Evolutionary conservation across 2,329 filamentous ascomycete genomes (phyloP).

Genomic region (Colletotrichum scovillei): DNA sequence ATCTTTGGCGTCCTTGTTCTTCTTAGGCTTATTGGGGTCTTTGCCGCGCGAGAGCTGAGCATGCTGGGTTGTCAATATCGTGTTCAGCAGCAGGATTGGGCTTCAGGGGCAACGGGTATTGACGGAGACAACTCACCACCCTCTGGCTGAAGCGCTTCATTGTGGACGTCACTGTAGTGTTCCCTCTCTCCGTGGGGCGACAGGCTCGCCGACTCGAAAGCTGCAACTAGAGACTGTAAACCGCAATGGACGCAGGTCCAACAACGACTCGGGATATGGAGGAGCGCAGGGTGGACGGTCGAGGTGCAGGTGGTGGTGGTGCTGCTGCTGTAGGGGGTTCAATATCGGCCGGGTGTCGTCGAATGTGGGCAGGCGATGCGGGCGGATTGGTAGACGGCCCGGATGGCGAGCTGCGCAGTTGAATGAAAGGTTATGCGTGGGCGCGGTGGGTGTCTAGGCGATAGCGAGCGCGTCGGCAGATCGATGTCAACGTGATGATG

Average conservation of each 20-base stretch:
- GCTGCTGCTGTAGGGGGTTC: not conserved
- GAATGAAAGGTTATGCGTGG: not conserved
- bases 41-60: slow-evolving; percentile 90
- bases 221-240: slow-evolving; percentile 18
- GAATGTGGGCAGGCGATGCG: not conserved
- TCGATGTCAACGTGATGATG: slow-evolving; percentile 31
- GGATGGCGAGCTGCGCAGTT: slow-evolving; percentile 5
- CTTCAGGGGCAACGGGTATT: slow-evolving; percentile 21
- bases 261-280: slow-evolving; percentile 17
- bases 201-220: slow-evolving; percentile 29
- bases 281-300: slow-evolving; percentile 15
- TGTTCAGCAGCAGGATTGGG: slow-evolving; percentile 30
- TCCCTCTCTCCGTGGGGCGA: slow-evolving; percentile 30
- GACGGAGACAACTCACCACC: slow-evolving; percentile 76
- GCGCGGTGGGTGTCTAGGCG: not conserved
- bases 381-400: slow-evolving; percentile 4
- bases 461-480: slow-evolving; percentile 32
- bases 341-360: not conserved
- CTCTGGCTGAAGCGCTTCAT: slow-evolving; percentile 99
- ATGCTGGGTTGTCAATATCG: slow-evolving; percentile 62
- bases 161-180: slow-evolving; percentile 56
- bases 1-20: slow-evolving; percentile 78
- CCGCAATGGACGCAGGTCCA: slow-evolving; percentile 27
- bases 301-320: slow-evolving; percentile 2
- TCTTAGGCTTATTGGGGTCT: slow-evolving; percentile 85